Evolutionary conservation across 805 yeast genomes (phyloP).

Genomic region (Starmerella asiatica): DNA sequence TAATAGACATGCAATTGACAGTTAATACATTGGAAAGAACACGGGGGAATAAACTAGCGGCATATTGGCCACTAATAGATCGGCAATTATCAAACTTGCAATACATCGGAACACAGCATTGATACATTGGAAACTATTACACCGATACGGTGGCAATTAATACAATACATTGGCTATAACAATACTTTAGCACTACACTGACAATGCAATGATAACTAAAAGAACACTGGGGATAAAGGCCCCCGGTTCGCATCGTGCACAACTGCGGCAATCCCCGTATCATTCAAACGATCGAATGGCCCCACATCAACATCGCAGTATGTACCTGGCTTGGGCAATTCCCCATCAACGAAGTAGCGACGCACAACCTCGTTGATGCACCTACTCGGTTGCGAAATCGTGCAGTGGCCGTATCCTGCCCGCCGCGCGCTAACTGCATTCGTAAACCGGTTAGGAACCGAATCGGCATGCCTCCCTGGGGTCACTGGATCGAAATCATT

Average conservation of each 20-base stretch:
- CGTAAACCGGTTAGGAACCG: slow-evolving; percentile 12
- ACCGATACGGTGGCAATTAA: too few relatives aligned
- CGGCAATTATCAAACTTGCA: too few relatives aligned
- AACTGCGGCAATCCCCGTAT: background rate
- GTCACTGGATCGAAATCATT: slow-evolving; percentile 21
- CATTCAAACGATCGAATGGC: background rate
- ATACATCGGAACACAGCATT: too few relatives aligned
- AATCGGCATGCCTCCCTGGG: slow-evolving; percentile 17
- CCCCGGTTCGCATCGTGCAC: background rate
- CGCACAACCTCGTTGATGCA: slow-evolving; percentile 11
- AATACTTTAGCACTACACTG: too few relatives aligned
- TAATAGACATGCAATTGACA: too few relatives aligned
- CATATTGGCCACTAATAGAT: too few relatives aligned
- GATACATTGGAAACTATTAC: too few relatives aligned
- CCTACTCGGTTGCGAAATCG: slow-evolving; percentile 18
- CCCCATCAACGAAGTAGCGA: slow-evolving; percentile 14
- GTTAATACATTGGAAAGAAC: too few relatives aligned
- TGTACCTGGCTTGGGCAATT: slow-evolving; percentile 13
- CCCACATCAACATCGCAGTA: slow-evolving; percentile 10
- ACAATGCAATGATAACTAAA: too few relatives aligned
- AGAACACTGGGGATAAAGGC: background rate
- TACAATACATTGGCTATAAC: too few relatives aligned
- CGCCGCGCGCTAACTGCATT: slow-evolving; percentile 15
- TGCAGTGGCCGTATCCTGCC: slow-evolving; percentile 19
- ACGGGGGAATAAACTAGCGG: too few relatives aligned